Base-by-base conservation (phyloP, 2,329 filamentous ascomycete genomes). In the Penicillium thymicola region DNA sequence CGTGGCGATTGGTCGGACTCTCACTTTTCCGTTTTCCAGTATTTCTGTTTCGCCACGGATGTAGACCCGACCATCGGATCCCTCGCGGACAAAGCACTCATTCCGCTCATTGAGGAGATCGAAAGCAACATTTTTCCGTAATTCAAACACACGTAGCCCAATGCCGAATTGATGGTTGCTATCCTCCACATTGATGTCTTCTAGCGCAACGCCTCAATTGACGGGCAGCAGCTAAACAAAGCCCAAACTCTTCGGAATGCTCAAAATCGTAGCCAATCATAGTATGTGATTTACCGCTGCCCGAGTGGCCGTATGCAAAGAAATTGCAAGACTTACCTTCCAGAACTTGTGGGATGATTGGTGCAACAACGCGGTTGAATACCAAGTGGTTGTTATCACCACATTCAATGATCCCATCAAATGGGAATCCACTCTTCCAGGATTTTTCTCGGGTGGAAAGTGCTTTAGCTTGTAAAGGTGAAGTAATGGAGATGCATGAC, bases 281-380 rank as follows among this genome's bases (percentile, higher is more conserved):
- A 0, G 74, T 77, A 55, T 76, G 75, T 1, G 74, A 72, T 57
- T 77, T 78, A 0, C 75, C 75, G 51, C 74, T 77, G 18, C 72
- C 73, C 2, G 76, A 76, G 60, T 78, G 75, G 3, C 76, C 75
- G 52, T 78, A 78, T 10, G 75, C 76, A 55, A 77, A 77, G 63
- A 76, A 73, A 49, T 72, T 78, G 66, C 75, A 77, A 13, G 62
- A 73, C 14, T 63, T 64, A 4, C 75, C 75, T 11, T 62, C 48
- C 28, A 77, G 51, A 10, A 78, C 68, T 11, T 60, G 49, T 1
- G 72, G 67, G 0, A 78, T 50, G 0, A 65, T 65, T 4, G 75
- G 72, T 14, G 66, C 64, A 4, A 78, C 71, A 3, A 74, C 59
- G 0, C 53, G 49, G 18, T 67, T 58, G 42, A 71, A 74, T 2